These are phyloP conservation scores for Pythium biforme DNA, from an alignment of 352 stramenopile genomes.

Conservation along the genomic window DNA sequence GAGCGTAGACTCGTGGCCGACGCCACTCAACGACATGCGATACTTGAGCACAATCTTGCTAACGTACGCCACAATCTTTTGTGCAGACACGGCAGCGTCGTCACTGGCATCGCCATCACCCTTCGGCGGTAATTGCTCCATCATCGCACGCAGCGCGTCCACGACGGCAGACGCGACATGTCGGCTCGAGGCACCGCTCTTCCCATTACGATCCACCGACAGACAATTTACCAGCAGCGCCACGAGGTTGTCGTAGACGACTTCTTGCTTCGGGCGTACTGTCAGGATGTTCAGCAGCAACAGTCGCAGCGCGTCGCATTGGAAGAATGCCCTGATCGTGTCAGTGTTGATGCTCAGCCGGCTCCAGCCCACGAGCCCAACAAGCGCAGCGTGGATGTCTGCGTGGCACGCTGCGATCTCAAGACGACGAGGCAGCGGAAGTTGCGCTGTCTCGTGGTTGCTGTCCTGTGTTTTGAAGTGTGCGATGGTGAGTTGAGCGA, in stretches of 20 bases:
- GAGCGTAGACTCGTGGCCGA: slow-evolving; percentile 38
- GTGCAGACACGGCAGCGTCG: slow-evolving; percentile 18
- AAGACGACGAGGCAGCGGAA: slow-evolving; percentile 53
- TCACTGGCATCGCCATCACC: neutral
- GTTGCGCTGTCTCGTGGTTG: slow-evolving; percentile 33
- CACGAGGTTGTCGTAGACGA: slow-evolving; percentile 57
- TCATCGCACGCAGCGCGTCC: slow-evolving; percentile 34
- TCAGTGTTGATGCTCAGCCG: slow-evolving; percentile 58
- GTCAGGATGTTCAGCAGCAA: slow-evolving; percentile 63
- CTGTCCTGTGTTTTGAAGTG: neutral
- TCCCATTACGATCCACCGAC: slow-evolving; percentile 35
- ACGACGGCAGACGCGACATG: slow-evolving; percentile 51
- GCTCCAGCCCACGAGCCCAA: slow-evolving; percentile 75
- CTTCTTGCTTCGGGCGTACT: slow-evolving; percentile 30
- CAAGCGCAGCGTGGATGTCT: slow-evolving; percentile 69
- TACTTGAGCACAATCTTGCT: slow-evolving; percentile 53
- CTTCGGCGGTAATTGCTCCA: slow-evolving; percentile 24
- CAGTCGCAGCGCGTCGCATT: slow-evolving; percentile 58
- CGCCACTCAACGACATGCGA: slow-evolving; percentile 45
- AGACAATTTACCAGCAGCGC: slow-evolving; percentile 66
- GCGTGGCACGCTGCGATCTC: slow-evolving; percentile 67
- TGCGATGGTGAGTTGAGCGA: neutral
- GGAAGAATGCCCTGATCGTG: slow-evolving; percentile 69
- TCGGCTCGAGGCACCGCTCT: slow-evolving; percentile 27
- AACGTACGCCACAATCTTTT: slow-evolving; percentile 42